Evolutionary conservation across 306 rosid species (phyloP), one percentile per base, ranked within the genome.

Genomic region (Acacia confusa): DNA sequence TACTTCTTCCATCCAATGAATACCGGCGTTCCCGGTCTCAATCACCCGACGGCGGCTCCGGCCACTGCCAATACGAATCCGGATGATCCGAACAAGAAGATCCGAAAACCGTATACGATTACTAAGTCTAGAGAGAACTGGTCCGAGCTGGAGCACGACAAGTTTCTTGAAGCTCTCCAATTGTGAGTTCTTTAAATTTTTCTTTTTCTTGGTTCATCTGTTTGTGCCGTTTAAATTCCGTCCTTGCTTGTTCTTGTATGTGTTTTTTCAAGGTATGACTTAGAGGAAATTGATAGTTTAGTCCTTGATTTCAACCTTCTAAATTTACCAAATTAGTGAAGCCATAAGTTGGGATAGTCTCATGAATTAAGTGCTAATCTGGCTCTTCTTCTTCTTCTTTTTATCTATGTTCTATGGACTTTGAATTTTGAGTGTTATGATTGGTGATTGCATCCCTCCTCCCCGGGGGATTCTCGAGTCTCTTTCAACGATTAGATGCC

Each of bases 121-220:
- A 91, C 88, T 72, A 91, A 91, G 87, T 86, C 95, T 1, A 81
- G 95, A 57, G 92, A 91, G 84, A 91, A 89, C 87, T 91, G 90
- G 92, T 81, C 90, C 48, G 91, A 91, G 80, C 91, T 89, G 80
- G 95, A 91, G 78, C 95, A 91, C 82, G 92, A 91, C 68, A 91
- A 91, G 90, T 91, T 91, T 74, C 90, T 89, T 11, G 95, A 91
- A 86, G 95, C 91, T 82, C 91, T 91, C 20, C 91, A 89, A 79
- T 80, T 91, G 95, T 91, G 43, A 87, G 94, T 80, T 16, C 48
- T 12, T 11, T 32, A 11, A 6, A 3, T 8, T 72, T 0, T 17
- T 30, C 1, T 10, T 81, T 68, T 65, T 30, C 27, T 38, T 38
- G 6, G 12, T 41, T 36, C 3, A 3, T 75, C 52, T 13, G 19